Evolutionary conservation across 2,329 filamentous ascomycete species (phyloP).

Genomic region (Colletotrichum caudatum): DNA sequence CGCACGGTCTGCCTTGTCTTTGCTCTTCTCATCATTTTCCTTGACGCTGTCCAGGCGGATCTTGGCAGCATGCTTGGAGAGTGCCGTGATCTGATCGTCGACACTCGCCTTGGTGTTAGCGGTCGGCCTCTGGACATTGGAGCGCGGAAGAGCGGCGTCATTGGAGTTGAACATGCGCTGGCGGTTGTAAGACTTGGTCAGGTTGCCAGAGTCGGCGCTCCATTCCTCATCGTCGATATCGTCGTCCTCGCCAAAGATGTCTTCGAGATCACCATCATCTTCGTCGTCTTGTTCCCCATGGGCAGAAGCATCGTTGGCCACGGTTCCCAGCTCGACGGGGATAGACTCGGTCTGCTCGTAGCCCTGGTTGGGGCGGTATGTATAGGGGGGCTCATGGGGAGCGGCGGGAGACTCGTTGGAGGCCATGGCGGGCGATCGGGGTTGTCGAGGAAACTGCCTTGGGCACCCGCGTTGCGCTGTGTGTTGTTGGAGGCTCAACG

Average conservation of each 20-base stretch:
- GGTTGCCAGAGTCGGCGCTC: slow-evolving; percentile 71
- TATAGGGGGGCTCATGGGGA: slow-evolving; percentile 60
- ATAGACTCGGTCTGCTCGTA: slow-evolving; percentile 54
- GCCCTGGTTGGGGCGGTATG: slow-evolving; percentile 58
- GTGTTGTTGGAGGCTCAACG: neutral
- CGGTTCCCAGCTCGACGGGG: slow-evolving; percentile 32
- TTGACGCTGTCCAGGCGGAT: slow-evolving; percentile 80
- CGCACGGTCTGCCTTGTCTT: slow-evolving; percentile 92
- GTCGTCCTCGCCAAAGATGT: slow-evolving; percentile 68
- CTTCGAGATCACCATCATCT: slow-evolving; percentile 56
- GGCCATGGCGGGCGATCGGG: slow-evolving; percentile 21
- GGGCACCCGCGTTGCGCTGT: neutral
- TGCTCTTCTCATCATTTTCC: slow-evolving; percentile 65
- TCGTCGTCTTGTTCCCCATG: slow-evolving; percentile 41
- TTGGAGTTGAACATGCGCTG: slow-evolving; percentile 75
- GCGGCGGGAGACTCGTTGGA: slow-evolving; percentile 51
- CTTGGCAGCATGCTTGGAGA: slow-evolving; percentile 87
- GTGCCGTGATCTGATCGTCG: slow-evolving; percentile 88
- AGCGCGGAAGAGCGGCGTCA: slow-evolving; percentile 70
- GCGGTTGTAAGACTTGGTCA: slow-evolving; percentile 90
- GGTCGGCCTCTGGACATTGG: slow-evolving; percentile 82
- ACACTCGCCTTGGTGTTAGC: slow-evolving; percentile 84
- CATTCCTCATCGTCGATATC: slow-evolving; percentile 70
- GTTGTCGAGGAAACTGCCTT: neutral
- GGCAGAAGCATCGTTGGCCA: slow-evolving; percentile 19